Percentiles rank a stretch among this genome's conserved stretches.
Evolutionary conservation across 2,329 filamentous ascomycete genomes (phyloP).

Genomic region (Stenocarpella maydis): DNA sequence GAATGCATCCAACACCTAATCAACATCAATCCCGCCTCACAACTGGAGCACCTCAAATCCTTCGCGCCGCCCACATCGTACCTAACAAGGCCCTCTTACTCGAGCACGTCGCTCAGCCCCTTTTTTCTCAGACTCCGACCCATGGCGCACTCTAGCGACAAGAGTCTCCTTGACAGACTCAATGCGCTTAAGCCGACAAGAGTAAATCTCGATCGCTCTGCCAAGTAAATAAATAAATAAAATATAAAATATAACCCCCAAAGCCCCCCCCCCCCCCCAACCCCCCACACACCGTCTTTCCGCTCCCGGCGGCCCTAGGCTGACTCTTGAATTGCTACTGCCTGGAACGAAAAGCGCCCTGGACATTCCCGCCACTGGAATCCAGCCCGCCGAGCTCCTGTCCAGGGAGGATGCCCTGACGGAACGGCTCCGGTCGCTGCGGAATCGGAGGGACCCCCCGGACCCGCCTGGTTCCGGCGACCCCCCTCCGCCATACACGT

Average conservation of each 20-base stretch:
- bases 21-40: not conserved
- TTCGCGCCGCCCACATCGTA: not conserved
- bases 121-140: not conserved
- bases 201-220: conserved; percentile 46
- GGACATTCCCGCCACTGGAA: conserved; percentile 46
- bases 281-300: not conserved
- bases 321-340: conserved; percentile 23
- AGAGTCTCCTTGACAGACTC: conserved; percentile 60
- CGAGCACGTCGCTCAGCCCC: not conserved
- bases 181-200: conserved; percentile 58
- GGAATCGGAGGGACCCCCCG: conserved; percentile 47
- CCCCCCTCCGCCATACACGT: conserved; percentile 29
- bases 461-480: not conserved
- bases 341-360: conserved; percentile 35
- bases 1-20: conserved; percentile 2
- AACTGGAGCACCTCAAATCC: not conserved
- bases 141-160: conserved; percentile 45
- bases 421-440: conserved; percentile 59
- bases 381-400: conserved; percentile 51
- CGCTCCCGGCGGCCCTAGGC: conserved; percentile 9
- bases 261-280: too few relatives aligned
- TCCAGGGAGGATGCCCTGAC: conserved; percentile 61
- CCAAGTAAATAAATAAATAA: conserved; percentile 51
- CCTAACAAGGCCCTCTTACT: not conserved
- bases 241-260: too few relatives aligned